Conservation (phyloP, 768 basidiomycete species). For the Xerocomellus chrysenteron region DNA sequence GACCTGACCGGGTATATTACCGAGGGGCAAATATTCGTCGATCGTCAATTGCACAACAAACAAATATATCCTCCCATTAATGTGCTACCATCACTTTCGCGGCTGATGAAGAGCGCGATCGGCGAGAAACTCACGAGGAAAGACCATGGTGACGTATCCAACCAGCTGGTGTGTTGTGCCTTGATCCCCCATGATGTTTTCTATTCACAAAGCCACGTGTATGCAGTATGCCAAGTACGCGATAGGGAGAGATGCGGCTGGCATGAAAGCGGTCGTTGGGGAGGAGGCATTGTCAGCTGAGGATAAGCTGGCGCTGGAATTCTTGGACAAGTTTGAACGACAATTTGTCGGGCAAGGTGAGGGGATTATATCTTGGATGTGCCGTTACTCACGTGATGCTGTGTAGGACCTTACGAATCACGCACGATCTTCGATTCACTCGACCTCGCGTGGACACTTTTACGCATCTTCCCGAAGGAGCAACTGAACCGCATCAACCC, state of each 20-base stretch:
- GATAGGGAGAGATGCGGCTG: slow-evolving; percentile 92
- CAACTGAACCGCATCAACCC: slow-evolving; percentile 97
- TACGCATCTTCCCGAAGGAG: slow-evolving; percentile 99
- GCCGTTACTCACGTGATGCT: slow-evolving; percentile 8
- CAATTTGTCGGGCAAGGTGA: slow-evolving; percentile 96
- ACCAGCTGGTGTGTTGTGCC: slow-evolving; percentile 78
- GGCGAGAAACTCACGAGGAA: slow-evolving; percentile 96
- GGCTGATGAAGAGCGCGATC: slow-evolving; percentile 99
- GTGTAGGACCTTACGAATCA: slow-evolving; percentile 85
- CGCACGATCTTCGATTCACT: slow-evolving; percentile 96
- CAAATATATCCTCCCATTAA: slow-evolving; percentile 99
- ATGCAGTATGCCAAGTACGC: slow-evolving; percentile 96
- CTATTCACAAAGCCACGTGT: slow-evolving; percentile 24
- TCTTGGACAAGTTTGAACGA: slow-evolving; percentile 96
- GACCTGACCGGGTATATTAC: slow-evolving; percentile 99
- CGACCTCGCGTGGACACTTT: slow-evolving; percentile 93
- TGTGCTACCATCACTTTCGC: slow-evolving; percentile 96
- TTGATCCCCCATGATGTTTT: slow-evolving; percentile 16
- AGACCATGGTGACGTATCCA: slow-evolving; percentile 99
- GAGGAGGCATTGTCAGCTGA: slow-evolving; percentile 95
- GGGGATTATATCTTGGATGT: slow-evolving; percentile 4
- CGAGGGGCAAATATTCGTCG: slow-evolving; percentile 98
- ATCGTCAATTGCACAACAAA: slow-evolving; percentile 94
- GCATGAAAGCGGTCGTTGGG: slow-evolving; percentile 99
- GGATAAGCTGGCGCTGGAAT: slow-evolving; percentile 96